These are phyloP conservation scores for Juglanconis juglandina DNA, from an alignment of 2,329 filamentous ascomycete species.

Conservation along the genomic window DNA sequence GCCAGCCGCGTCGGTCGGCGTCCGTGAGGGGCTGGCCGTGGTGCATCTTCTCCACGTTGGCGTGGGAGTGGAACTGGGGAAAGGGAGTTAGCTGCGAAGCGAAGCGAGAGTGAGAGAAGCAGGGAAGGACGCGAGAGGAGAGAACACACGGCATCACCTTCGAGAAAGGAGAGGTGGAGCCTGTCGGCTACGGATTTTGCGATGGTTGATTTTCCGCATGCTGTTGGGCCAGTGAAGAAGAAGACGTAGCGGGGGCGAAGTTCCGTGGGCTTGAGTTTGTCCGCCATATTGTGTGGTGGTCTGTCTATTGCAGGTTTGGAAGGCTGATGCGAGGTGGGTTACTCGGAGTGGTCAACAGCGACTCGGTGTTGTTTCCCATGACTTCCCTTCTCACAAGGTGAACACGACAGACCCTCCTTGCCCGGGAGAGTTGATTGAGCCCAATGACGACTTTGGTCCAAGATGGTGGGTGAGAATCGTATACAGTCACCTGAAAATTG, in stretches of 20 bases:
- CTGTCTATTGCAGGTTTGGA: not conserved
- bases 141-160: slow-evolving; percentile 56
- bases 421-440: no score
- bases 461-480: no score
- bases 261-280: slow-evolving; percentile 8
- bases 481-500: no score
- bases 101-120: not conserved
- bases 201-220: slow-evolving; percentile 60
- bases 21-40: slow-evolving; percentile 67
- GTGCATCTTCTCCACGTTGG: slow-evolving; percentile 69
- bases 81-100: not conserved
- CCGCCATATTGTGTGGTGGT: not conserved
- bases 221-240: slow-evolving; percentile 59
- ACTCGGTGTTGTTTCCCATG: no score
- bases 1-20: slow-evolving; percentile 75
- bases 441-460: no score
- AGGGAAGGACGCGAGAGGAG: not conserved
- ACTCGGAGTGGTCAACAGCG: no score
- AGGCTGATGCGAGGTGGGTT: no score
- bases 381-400: no score
- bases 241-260: slow-evolving; percentile 39
- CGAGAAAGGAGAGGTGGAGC: slow-evolving; percentile 52
- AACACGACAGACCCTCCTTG: no score
- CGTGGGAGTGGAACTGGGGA: slow-evolving; percentile 53
- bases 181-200: slow-evolving; percentile 48